Evolutionary conservation across 192 early-diverging fungal species (phyloP), one percentile per base, ranked within the genome.

Genomic region (Coemansia sp.): DNA sequence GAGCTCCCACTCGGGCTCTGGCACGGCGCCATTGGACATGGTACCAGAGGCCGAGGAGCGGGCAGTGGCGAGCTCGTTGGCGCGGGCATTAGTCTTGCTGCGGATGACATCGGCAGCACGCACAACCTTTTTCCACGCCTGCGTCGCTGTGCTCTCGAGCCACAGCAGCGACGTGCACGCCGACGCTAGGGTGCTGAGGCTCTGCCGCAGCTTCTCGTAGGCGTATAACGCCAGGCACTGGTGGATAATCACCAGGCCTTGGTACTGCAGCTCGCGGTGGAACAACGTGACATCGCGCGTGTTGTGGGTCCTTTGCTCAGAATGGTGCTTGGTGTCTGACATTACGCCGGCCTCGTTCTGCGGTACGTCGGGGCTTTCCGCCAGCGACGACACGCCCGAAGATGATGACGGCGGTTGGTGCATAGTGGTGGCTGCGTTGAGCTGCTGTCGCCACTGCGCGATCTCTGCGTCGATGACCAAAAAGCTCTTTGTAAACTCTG

Each of bases 1-100:
- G 40, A 80, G 63, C 77, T 80, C 77, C 77, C 77, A 80, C 27
- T 80, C 77, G 11, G 77, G 77, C 68, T 80, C 77, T 0, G 76
- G 76, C 10, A 70, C 70, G 3, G 70, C 67, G 56, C 76, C 76
- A 43, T 79, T 72, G 12, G 76, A 14, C 76, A 73, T 79, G 14
- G 76, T 79, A 26, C 77, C 72, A 10, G 71, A 69, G 5, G 41
- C 65, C 27, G 71, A 74, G 1, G 67, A 53, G 2, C 72, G 67
- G 0, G 68, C 72, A 34, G 62, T 74, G 24, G 77, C 68, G 11
- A 80, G 63, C 58, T 74, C 66, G 10, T 67, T 64, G 5, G 77
- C 71, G 14, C 77, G 71, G 9, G 68, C 72, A 48, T 74, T 59
- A 6, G 65, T 55, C 15, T 46, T 52, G 36, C 43, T 53, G 52